These are phyloP conservation scores for Nicotiana attenuata DNA, from an alignment of 257 asterid genomes.

Conservation along the genomic window DNA sequence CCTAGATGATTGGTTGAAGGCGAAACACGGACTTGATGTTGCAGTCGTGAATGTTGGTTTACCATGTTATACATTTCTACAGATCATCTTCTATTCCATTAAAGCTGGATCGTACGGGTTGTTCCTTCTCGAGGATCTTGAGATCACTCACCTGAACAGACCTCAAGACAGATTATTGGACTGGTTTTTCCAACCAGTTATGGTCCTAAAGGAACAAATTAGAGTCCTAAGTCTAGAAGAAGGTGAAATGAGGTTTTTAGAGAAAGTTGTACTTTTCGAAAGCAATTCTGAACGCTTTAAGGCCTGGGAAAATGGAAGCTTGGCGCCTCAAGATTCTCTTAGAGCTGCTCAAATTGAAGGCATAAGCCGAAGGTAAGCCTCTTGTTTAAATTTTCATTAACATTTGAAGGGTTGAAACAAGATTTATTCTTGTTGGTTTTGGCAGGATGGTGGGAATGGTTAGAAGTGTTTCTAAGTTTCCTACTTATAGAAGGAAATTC, in stretches of 20 bases:
- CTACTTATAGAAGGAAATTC: conserved; percentile 75
- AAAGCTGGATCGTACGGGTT: conserved; percentile 61
- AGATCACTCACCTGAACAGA: conserved; percentile 66
- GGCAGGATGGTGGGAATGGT: conserved; percentile 80
- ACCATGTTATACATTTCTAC: conserved; percentile 65
- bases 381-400: background rate
- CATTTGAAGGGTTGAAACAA: background rate
- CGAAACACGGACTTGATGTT: conserved; percentile 46
- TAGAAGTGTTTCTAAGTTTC: conserved; percentile 61
- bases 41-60: conserved; percentile 52
- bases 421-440: conserved; percentile 2
- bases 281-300: conserved; percentile 44
- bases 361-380: conserved; percentile 67
- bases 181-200: conserved; percentile 84
- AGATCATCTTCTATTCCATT: conserved; percentile 56
- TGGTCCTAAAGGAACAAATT: conserved; percentile 86
- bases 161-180: conserved; percentile 84
- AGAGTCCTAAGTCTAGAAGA: conserved; percentile 61
- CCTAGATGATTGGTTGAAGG: conserved; percentile 76
- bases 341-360: conserved; percentile 90
- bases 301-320: conserved; percentile 75
- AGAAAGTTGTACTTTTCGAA: conserved; percentile 62
- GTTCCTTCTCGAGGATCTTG: conserved; percentile 60
- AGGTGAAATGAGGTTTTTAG: conserved; percentile 59
- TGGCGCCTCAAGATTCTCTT: conserved; percentile 53